These are phyloP conservation scores for Colletotrichum sp. DNA, from an alignment of 2,329 filamentous ascomycete genomes.

Conservation along the genomic window DNA sequence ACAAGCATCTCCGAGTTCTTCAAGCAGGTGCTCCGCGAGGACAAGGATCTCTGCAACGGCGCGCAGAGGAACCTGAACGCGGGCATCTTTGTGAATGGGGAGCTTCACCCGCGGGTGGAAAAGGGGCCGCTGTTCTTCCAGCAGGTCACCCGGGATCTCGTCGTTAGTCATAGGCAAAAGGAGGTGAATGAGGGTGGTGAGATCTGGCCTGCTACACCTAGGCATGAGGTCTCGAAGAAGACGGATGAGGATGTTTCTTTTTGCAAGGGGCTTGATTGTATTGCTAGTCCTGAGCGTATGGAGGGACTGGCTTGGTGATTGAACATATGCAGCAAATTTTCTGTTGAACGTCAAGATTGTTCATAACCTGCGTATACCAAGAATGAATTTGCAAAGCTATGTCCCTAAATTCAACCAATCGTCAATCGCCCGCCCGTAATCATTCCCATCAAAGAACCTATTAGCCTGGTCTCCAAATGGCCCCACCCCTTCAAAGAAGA, in stretches of 20 bases:
- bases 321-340: fast-evolving
- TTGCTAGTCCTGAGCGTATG: not conserved
- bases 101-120: slow-evolving; percentile 40
- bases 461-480: slow-evolving; percentile 27
- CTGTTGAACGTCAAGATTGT: not conserved
- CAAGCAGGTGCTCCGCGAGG: slow-evolving; percentile 55
- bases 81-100: slow-evolving; percentile 55
- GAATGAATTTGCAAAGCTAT: not conserved
- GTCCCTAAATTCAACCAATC: slow-evolving; percentile 32
- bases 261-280: not conserved
- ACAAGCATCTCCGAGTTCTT: slow-evolving; percentile 50
- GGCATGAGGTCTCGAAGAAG: not conserved
- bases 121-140: not conserved
- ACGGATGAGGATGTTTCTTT: not conserved
- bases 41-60: slow-evolving; percentile 54
- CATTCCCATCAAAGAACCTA: slow-evolving; percentile 36
- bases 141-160: not conserved
- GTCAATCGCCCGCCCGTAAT: slow-evolving; percentile 38
- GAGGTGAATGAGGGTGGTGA: not conserved
- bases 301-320: not conserved
- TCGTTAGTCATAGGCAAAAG: not conserved
- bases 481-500: slow-evolving; percentile 26
- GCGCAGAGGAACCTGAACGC: slow-evolving; percentile 55
- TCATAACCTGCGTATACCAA: not conserved
- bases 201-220: not conserved